Conservation (phyloP, 305 asterid species). For the Fraxinus sp. region DNA sequence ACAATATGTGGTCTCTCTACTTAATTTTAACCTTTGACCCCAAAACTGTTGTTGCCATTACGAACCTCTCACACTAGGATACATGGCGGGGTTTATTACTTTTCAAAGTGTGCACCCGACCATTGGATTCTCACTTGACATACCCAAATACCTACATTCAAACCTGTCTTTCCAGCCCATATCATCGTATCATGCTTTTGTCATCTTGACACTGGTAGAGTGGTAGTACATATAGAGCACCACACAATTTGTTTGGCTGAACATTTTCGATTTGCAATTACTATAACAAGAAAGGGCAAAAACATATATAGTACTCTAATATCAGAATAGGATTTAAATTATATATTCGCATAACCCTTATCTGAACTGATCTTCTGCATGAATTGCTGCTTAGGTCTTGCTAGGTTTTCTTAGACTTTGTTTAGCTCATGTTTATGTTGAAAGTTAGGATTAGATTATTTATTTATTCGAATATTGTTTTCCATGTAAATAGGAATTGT, state of each 20-base stretch:
- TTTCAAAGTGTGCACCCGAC: background rate
- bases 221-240: background rate
- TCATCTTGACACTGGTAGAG: background rate
- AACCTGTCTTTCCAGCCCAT: background rate
- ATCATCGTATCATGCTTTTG: background rate
- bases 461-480: too few relatives aligned
- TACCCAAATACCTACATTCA: background rate
- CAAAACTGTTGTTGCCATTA: background rate
- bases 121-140: background rate
- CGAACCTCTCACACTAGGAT: background rate
- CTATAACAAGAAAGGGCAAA: background rate
- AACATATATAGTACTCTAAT: background rate
- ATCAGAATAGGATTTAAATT: background rate
- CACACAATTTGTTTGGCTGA: background rate
- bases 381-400: background rate
- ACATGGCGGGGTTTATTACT: background rate
- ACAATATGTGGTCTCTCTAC: background rate
- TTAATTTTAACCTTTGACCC: background rate
- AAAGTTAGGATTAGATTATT: background rate
- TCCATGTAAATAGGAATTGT: background rate
- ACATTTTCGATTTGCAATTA: background rate
- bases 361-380: background rate
- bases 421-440: background rate
- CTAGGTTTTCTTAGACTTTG: background rate
- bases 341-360: background rate